Evolutionary conservation across 2,329 filamentous ascomycete genomes (phyloP), one percentile per base, ranked within the genome.

Genomic region (Tolypocladium amazonense): DNA sequence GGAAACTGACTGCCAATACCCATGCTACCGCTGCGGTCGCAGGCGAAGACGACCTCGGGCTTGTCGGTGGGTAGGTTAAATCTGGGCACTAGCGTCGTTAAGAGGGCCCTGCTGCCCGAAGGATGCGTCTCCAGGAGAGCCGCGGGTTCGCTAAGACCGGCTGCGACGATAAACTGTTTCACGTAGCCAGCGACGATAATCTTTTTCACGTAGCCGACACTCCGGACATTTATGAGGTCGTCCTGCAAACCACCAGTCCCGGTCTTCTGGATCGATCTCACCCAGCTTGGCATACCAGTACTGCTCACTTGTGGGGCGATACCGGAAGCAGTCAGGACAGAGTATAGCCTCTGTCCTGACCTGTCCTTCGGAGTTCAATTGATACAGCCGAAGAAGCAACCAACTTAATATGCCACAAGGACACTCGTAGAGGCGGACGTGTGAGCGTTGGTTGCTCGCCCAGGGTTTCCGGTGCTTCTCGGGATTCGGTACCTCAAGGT

Each of bases 11-110:
- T 67, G 1, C 53, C 39, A 2, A 69, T 69, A 0, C 50, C 33
- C 86, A 88, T 88, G 61, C 85, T 88, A 0, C 86, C 87, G 59
- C 86, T 89, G 57, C 87, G 81, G 68, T 92, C 88, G 59, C 85
- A 87, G 5, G 92, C 74, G 64, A 92, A 90, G 23, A 91, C 82
- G 27, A 92, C 79, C 67, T 92, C 88, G 4, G 78, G 76, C 58
- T 70, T 72, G 11, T 79, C 75, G 0, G 78, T 68, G 0, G 83
- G 82, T 0, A 89, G 73, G n/a, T 77, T 76, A 71, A 90, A 89
- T 62, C 84, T 86, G 2, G 88, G 88, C 0, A 90, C 86, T 0
- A 91, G 74, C 0, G 87, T 89, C 0, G 81, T 75, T 87, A 92
- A 89, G 60, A 91, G 68, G 0, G 88, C 87, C 4, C 83, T 79